Evolutionary conservation across 805 yeast genomes (phyloP), one percentile per base, ranked within the genome.

Genomic region (Metschnikowia corniflorae): DNA sequence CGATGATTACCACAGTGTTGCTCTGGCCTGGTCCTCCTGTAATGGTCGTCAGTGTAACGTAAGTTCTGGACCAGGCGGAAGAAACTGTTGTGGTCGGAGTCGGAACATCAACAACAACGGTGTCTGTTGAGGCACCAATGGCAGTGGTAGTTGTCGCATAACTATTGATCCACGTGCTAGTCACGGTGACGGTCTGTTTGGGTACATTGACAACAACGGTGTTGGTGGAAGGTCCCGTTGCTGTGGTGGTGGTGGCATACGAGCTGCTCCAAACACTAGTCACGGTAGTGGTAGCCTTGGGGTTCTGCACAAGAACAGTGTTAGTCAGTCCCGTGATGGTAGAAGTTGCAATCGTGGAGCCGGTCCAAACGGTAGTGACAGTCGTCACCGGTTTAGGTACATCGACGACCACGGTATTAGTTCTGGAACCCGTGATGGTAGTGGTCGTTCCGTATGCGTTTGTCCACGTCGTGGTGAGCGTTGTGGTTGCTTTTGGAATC

Each of bases 291-390:
- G 40, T 36, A 0, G 51, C 50, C 31, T 35, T 40, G 8, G 56
- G 55, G 13, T 40, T 43, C 8, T 49, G 44, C 3, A 51, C 44
- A 2, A 42, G 18, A 4, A 43, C 34, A 12, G 53, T 51, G 29
- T 35, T 36, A 12, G 38, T 34, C 23, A 16, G 18, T 3, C 26
- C 27, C 7, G 21, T 23, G 10, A 15, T 16, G 6, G 27, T 31
- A 6, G 20, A 6, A 12, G 34, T 23, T 15, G 20, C 6, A n/a
- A 21, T 15, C 10, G 10, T 10, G n/a, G 17, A 9, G 8, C 14
- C 12, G 8, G 23, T n/a, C 31, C 23, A 19, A n/a, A 18, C 23
- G 5, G 20, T 15, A 10, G 30, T 16, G 24, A 22, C 12, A 3
- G 39, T 34, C 3, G 19, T 15, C 9, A 33, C 29, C 10, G 40